These are phyloP conservation scores for Capsicum rhomboideum DNA, from an alignment of 257 asterid species.

Conservation along the genomic window DNA sequence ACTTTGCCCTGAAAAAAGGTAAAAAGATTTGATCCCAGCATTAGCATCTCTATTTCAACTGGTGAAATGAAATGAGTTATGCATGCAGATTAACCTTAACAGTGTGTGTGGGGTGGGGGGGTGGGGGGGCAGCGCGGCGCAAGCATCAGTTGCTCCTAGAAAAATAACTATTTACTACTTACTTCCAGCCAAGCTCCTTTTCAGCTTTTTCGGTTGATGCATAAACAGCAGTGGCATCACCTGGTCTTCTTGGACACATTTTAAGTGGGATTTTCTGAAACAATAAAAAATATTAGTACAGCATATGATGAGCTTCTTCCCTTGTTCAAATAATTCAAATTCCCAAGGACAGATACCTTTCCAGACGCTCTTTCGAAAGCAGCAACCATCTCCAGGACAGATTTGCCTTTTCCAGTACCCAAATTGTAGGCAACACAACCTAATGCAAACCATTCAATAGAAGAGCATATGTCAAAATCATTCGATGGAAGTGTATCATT, in stretches of 20 bases:
- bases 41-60: neutral
- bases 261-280: slow-evolving; percentile 69
- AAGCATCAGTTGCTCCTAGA: neutral
- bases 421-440: slow-evolving; percentile 88
- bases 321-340: neutral
- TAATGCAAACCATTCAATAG: slow-evolving; percentile 7
- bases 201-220: slow-evolving; percentile 78
- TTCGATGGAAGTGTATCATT: neutral
- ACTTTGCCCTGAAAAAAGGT: slow-evolving; percentile 66
- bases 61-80: neutral
- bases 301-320: neutral
- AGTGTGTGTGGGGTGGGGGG: neutral
- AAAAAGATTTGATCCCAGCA: neutral
- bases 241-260: slow-evolving; percentile 80
- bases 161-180: slow-evolving; percentile 15
- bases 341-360: slow-evolving; percentile 49
- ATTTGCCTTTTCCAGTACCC: slow-evolving; percentile 90
- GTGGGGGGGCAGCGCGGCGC: neutral
- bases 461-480: neutral
- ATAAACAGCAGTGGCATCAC: slow-evolving; percentile 93
- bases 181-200: slow-evolving; percentile 93
- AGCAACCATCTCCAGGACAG: slow-evolving; percentile 88
- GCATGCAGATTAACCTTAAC: neutral
- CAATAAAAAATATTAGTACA: neutral
- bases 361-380: slow-evolving; percentile 83